Conservation (phyloP, 768 basidiomycete genomes). For the Cystobasidium ongulense region DNA sequence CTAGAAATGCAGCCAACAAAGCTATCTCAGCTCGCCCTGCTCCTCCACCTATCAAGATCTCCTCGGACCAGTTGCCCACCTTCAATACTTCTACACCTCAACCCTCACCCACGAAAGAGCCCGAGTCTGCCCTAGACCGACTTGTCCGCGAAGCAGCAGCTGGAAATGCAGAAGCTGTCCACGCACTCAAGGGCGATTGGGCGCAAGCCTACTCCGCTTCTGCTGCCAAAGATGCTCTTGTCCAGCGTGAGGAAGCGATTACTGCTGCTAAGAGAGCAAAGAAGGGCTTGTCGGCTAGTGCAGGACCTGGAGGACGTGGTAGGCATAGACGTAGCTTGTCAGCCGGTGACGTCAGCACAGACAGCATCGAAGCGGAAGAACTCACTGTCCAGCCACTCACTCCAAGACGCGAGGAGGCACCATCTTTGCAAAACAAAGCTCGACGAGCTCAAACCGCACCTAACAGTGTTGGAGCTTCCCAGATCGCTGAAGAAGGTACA, state of each 20-base stretch:
- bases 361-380: background rate
- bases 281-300: conserved; percentile 9
- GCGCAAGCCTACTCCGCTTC: conserved; percentile 2
- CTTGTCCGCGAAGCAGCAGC: conserved; percentile 15
- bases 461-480: background rate
- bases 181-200: conserved; percentile 6
- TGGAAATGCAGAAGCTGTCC: background rate
- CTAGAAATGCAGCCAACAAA: background rate
- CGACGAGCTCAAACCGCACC: conserved; percentile 12
- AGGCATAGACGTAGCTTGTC: conserved; percentile 12
- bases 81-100: background rate
- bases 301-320: background rate
- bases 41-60: conserved; percentile 24
- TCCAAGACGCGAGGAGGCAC: background rate
- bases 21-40: conserved; percentile 27
- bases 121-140: conserved; percentile 24
- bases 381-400: background rate
- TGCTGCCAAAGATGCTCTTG: background rate
- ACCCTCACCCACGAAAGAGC: conserved; percentile 27
- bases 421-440: background rate
- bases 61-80: conserved; percentile 25
- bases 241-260: background rate
- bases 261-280: background rate
- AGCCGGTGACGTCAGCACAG: conserved; percentile 8
- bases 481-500: background rate